A percentile compares a stretch with the other conserved stretches of the same genome.
These are phyloP conservation scores for Onygenales sp. DNA, from an alignment of 2,329 filamentous ascomycete genomes.

Conservation along the genomic window DNA sequence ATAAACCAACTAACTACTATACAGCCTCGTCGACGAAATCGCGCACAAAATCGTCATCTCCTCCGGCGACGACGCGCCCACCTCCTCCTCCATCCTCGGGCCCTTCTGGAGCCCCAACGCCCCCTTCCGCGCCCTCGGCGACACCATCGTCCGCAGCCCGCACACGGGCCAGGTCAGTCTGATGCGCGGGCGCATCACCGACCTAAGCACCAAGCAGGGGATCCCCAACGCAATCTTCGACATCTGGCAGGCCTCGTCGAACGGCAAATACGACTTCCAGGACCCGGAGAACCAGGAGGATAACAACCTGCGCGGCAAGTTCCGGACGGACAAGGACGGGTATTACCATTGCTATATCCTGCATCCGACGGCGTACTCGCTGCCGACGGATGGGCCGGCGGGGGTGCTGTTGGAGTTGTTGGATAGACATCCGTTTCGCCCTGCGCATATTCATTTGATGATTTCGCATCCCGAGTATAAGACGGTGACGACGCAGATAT, in stretches of 20 bases:
- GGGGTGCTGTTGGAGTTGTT: slow-evolving; percentile 44
- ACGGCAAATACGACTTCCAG: slow-evolving; percentile 69
- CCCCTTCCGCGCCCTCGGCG: slow-evolving; percentile 59
- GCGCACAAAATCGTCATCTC: slow-evolving; percentile 58
- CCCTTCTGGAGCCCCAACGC: slow-evolving; percentile 71
- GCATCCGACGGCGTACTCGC: slow-evolving; percentile 62
- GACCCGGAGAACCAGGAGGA: slow-evolving; percentile 60
- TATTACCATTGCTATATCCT: slow-evolving; percentile 67
- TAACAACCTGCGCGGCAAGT: slow-evolving; percentile 71
- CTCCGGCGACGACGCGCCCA: slow-evolving; percentile 50
- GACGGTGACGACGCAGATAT: slow-evolving; percentile 49
- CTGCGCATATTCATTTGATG: slow-evolving; percentile 54
- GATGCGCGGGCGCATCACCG: slow-evolving; percentile 61
- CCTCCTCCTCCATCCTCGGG: slow-evolving; percentile 66
- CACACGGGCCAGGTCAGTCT: slow-evolving; percentile 51
- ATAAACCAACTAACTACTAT: slow-evolving; percentile 31
- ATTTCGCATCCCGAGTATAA: slow-evolving; percentile 47
- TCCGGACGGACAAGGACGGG: slow-evolving; percentile 59
- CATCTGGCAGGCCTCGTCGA: slow-evolving; percentile 68
- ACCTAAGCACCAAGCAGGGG: slow-evolving; percentile 56
- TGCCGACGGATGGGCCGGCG: slow-evolving; percentile 55
- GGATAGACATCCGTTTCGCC: slow-evolving; percentile 51
- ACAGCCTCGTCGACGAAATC: slow-evolving; percentile 65
- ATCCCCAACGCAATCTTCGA: slow-evolving; percentile 62
- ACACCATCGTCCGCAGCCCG: slow-evolving; percentile 55